Conservation (phyloP, 2,329 filamentous ascomycete genomes). For the Coniochaeta sp. region DNA sequence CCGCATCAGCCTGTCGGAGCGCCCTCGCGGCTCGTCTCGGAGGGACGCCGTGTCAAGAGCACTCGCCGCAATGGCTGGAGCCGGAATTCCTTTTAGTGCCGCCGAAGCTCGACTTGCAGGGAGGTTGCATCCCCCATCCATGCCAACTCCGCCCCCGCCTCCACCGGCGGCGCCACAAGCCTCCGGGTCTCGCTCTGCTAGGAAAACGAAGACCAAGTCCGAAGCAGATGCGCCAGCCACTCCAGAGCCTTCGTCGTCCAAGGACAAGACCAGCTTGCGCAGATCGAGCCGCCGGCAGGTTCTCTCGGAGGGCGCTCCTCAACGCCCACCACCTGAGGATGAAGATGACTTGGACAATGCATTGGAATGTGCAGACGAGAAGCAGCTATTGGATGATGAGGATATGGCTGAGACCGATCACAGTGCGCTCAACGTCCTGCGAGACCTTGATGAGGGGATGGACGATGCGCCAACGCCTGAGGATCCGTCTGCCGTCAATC, state of each 20-base stretch:
- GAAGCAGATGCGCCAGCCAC: conserved; percentile 31
- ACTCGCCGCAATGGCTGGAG: conserved; percentile 70
- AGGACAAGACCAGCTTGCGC: conserved; percentile 39
- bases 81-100: conserved; percentile 43
- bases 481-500: conserved; percentile 72
- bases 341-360: conserved; percentile 59
- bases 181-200: conserved; percentile 34
- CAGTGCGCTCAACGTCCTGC: conserved; percentile 76
- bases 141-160: conserved; percentile 22
- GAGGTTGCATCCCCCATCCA: conserved; percentile 21
- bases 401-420: conserved; percentile 50
- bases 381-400: conserved; percentile 65
- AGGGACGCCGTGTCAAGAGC: conserved; percentile 56
- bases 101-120: conserved; percentile 40
- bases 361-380: conserved; percentile 89
- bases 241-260: conserved; percentile 38
- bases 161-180: conserved; percentile 28
- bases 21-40: conserved; percentile 56
- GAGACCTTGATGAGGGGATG: conserved; percentile 80
- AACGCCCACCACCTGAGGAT: conserved; percentile 46
- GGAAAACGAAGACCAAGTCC: conserved; percentile 40
- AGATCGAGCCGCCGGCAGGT: conserved; percentile 57
- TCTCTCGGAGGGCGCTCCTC: conserved; percentile 38
- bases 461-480: conserved; percentile 65
- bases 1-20: conserved; percentile 73